Base-by-base conservation (phyloP, 768 basidiomycete species). In the Chiua virens region DNA sequence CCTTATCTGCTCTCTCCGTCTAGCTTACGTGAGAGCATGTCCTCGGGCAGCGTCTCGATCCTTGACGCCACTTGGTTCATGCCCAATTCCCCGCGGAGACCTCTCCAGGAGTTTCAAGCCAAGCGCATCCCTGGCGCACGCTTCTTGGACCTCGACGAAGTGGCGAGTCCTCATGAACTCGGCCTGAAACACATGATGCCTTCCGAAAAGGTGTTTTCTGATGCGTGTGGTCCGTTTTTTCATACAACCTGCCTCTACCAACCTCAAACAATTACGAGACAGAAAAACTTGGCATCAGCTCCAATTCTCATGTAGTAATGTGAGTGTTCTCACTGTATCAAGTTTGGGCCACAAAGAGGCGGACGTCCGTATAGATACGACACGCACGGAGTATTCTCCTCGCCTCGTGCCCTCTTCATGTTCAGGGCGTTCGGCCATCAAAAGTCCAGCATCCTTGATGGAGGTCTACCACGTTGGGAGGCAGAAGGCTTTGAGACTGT, bases 141-240 rank as follows among this genome's bases (percentile, higher is more conserved):
- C 45, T 89, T 84, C 61, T 77, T 93, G 57, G 87, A 93, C 64
- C 73, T 95, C 22, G 94, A 97, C 67, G 75, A 82, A 45, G 87
- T 92, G 23, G 81, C 88, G 1, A 84, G 81, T 52, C 70, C 80
- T 9, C 86, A 91, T 65, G 79, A 85, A 47, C 77, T 95, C 5
- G 89, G 88, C 13, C 75, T 98, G 21, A 88, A 88, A 62, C 96
- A 98, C 71, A 98, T 98, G 94, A 85, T 98, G 79, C 97, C 97
- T 17, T 70, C 75, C 30, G 74, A 71, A 32, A 75, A 80, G 39
- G 72, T 74, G 34, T 98, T 98, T 68, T 85, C 86, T 22, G 75
- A 80, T 49, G 86, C 89, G 9, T 92, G 89, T 63, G 84, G 92
- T 95, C 73, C 55, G 87, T 63, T 21, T 17, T 47, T 43, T 54